A percentile compares a stretch with the other conserved stretches of the same genome.
These are phyloP conservation scores for Ogataea sp. DNA, from an alignment of 805 yeast species.

Conservation along the genomic window DNA sequence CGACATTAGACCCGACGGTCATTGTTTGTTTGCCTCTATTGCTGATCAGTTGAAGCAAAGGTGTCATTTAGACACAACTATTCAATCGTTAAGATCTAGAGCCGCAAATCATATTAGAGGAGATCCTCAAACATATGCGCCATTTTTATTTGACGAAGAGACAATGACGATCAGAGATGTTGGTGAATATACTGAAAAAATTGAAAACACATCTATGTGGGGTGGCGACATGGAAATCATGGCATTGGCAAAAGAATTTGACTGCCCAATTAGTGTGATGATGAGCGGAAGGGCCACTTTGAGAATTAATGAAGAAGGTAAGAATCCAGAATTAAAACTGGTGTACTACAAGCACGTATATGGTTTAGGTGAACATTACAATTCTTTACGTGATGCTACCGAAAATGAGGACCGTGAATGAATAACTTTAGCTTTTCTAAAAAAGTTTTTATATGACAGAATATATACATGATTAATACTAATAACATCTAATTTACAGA, in stretches of 20 bases:
- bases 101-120: conserved; percentile 62
- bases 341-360: conserved; percentile 81
- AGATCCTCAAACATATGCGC: conserved; percentile 64
- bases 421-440: neutral
- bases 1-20: conserved; percentile 88
- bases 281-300: conserved; percentile 71
- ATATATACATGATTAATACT: neutral
- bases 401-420: no score
- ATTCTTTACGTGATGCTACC: conserved; percentile 42
- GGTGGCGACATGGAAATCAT: conserved; percentile 91
- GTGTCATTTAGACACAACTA: conserved; percentile 30
- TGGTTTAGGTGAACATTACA: conserved; percentile 94
- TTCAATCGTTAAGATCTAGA: conserved; percentile 48
- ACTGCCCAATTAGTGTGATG: conserved; percentile 68
- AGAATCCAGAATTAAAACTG: conserved; percentile 48
- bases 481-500: neutral
- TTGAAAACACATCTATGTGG: conserved; percentile 84
- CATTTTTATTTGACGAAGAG: conserved; percentile 76
- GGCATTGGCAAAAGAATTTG: conserved; percentile 66
- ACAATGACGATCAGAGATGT: conserved; percentile 59
- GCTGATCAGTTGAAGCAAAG: conserved; percentile 65
- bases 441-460: neutral
- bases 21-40: conserved; percentile 83
- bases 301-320: conserved; percentile 51
- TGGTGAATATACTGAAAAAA: conserved; percentile 57